Base-by-base conservation (phyloP, 257 asterid genomes). In the Mitragyna speciosa region DNA sequence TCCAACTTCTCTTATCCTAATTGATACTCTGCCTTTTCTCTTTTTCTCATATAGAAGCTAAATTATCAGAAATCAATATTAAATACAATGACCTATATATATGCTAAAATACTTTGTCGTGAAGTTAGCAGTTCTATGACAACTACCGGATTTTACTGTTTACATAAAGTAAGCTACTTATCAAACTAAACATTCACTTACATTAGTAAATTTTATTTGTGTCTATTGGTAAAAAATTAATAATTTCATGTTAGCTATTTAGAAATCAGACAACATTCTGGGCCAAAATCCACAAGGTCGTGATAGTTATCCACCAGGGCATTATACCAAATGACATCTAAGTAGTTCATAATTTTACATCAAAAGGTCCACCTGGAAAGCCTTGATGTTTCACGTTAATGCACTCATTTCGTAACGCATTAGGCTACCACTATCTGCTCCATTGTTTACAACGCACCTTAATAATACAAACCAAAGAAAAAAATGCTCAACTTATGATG, bases 331-430 rank as follows among this genome's bases (percentile, higher is more conserved):
- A n/a, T n/a, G 2, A 1, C 3, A 7, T 0, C 31, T 28, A 30
- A n/a, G 6, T 30, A 14, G 24, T 66, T 31, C 45, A 14, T 31
- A 15, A 33, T 66, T 31, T 31, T 19, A 45, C 22, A 24, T 43
- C 11, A 59, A 77, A 79, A 28, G 70, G 49, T 49, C 48, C 45
- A 78, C 61, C 84, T 73, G 85, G 45, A 72, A 80, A 75, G 79
- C 76, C 66, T 80, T 80, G 73, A 83, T 85, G 72, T 74, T 78
- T 73, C 84, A 69, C 84, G 82, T 77, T 86, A 81, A 71, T 81
- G 81, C 81, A 80, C 85, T 80, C 90, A 80, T 80, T n/a, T 80
- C 90, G 80, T 80, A 78, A 30, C 76, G 76, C 86, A 77, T 79
- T 80, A 80, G 78, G 56, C 66, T 71, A 70, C 86, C 89, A 80